Evolutionary conservation across 306 rosid genomes (phyloP).

Genomic region (Leucaena leucocephala): DNA sequence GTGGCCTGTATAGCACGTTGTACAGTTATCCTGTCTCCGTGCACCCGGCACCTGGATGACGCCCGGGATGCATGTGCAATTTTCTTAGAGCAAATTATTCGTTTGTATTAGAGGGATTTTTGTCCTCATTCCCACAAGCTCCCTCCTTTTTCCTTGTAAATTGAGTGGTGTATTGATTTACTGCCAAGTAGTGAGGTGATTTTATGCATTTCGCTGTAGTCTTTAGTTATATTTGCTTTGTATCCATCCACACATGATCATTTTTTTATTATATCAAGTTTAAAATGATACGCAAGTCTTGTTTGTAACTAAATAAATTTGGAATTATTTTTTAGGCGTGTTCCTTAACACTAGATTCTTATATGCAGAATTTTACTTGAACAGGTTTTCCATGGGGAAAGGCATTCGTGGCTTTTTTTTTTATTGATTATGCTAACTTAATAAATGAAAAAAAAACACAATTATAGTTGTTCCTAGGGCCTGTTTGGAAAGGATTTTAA

Average conservation of each 20-base stretch:
- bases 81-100: constrained; percentile 37
- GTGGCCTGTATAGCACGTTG: constrained; percentile 73
- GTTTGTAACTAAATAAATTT: not conserved
- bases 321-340: no score
- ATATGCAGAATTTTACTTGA: no score
- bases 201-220: constrained; percentile 41
- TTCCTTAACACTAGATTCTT: not conserved
- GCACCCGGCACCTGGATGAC: constrained; percentile 38
- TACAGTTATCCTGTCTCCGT: constrained; percentile 57
- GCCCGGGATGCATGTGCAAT: constrained; percentile 47
- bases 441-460: no score
- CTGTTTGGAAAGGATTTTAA: no score
- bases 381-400: no score
- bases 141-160: constrained; percentile 46
- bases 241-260: not conserved
- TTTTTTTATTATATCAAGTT: not conserved
- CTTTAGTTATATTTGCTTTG: not conserved
- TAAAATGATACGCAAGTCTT: not conserved
- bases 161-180: constrained; percentile 46
- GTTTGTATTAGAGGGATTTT: constrained; percentile 46
- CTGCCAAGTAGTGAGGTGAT: constrained; percentile 39
- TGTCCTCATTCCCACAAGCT: not conserved
- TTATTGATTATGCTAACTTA: no score
- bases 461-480: no score
- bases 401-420: no score